phyloP scores from a whole-genome alignment of 192 early-diverging fungal species.

The Coemansia sp. region DNA sequence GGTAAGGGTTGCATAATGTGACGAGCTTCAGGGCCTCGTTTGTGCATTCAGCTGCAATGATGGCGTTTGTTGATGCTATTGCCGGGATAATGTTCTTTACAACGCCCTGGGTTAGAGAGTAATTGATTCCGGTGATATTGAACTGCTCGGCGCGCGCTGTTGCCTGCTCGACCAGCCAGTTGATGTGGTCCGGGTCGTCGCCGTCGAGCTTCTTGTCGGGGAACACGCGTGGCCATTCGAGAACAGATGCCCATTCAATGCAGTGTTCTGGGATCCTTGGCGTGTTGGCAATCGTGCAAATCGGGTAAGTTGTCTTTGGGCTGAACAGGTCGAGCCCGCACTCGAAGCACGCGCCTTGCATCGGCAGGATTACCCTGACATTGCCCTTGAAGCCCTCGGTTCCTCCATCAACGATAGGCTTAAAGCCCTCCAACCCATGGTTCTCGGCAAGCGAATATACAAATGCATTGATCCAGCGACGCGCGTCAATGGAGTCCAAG shows the following conservation, averaged over 20 bases:
- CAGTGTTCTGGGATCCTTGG: slow-evolving; percentile 98
- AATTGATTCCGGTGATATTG: slow-evolving; percentile 87
- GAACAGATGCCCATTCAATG: slow-evolving; percentile 92
- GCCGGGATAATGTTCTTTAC: slow-evolving; percentile 99
- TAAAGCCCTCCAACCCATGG: slow-evolving; percentile 75
- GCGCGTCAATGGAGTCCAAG: slow-evolving; percentile 91
- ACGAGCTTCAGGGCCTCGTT: slow-evolving; percentile 95
- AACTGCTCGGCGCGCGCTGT: slow-evolving; percentile 72
- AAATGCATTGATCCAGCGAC: slow-evolving; percentile 97
- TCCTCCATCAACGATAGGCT: slow-evolving; percentile 93
- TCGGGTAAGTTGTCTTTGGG: slow-evolving; percentile 87
- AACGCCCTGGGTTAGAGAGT: slow-evolving; percentile 91
- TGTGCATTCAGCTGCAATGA: slow-evolving; percentile 85
- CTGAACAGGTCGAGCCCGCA: slow-evolving; percentile 93
- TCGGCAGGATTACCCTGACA: slow-evolving; percentile 87
- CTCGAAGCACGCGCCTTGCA: slow-evolving; percentile 89
- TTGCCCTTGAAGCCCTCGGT: slow-evolving; percentile 98
- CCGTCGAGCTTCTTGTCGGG: slow-evolving; percentile 77
- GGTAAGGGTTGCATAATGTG: slow-evolving; percentile 71
- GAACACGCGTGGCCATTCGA: slow-evolving; percentile 90
- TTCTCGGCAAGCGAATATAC: slow-evolving; percentile 73
- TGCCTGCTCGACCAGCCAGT: slow-evolving; percentile 74
- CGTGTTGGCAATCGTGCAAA: slow-evolving; percentile 99
- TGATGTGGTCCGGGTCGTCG: slow-evolving; percentile 77
- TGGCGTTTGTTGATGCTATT: slow-evolving; percentile 89